Base-by-base conservation (phyloP, 768 basidiomycete species). In the Inosperma sp. region DNA sequence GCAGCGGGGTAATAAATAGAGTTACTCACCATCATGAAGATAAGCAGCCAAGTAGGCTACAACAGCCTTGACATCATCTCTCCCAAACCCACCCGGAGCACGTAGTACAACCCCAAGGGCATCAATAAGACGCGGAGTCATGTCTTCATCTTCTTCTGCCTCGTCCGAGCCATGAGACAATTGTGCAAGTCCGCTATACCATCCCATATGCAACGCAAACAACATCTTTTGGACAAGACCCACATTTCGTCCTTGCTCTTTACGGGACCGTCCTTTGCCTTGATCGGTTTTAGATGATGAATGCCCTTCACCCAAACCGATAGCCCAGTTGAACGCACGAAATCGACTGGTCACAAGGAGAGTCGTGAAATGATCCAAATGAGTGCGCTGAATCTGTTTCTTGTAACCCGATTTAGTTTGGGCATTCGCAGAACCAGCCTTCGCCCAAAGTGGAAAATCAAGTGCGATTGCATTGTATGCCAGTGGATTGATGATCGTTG, bases 381-480 rank as follows among this genome's bases (percentile, higher is more conserved):
- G 85, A 10, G 82, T 77, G 4, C 75, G 75, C 59, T 91, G 88
- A n/a, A 96, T 82, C 42, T 89, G 88, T 14, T 71, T 62, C 3
- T 74, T 74, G 30, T 12, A 41, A 27, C 12, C 22, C 10, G 39
- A 17, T 21, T 12, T 26, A 35, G 23, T 23, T 7, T 22, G 26
- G 23, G 42, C 3, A 25, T 37, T 36, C 23, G 31, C 34, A 35
- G 41, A 10, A 19, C 50, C 52, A 2, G 61, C 82, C 26, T 70
- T 76, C 0, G 88, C 82, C 94, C 94, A 97, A 9, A 96, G 80
- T 45, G 91, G 85, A 55, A 97, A 90, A 59, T 95, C 92, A 1
- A 97, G 79, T 0, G 89, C 90, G 41, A 97, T 78, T 4, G 84
- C 79, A 36, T 79, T 77, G 64, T 96, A 95, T 5, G 88, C 93